Evolutionary conservation across 192 early-diverging fungal species (phyloP), one percentile per base, ranked within the genome.

Genomic region (Umbelopsis ramanniana): DNA sequence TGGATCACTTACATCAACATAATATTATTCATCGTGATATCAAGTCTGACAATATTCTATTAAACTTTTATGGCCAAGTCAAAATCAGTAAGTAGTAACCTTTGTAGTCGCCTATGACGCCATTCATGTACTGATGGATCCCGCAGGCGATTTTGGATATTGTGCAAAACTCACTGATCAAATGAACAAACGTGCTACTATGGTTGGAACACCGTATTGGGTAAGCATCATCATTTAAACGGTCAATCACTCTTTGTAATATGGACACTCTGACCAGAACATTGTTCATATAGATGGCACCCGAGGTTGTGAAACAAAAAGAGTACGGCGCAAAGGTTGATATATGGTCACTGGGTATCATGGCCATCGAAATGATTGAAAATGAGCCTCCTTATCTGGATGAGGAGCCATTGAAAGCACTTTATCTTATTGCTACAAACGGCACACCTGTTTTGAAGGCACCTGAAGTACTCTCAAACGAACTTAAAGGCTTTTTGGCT

Each of bases 281-380:
- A 43, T 7, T 23, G 43, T 10, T 35, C 14, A 6, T 26, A 6
- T 24, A 79, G 77, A 98, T 98, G 97, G 94, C 97, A 12, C 97
- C 97, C 35, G 97, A 98, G 82, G 96, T 98, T 17, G 94, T 98
- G 22, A 94, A 86, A 68, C 92, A 90, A 69, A 94, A 95, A 79
- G 93, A 95, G 74, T 98, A 98, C 78, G 93, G 93, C 2, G 80
- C 93, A 63, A 96, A 96, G 76, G 94, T 97, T 33, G 97, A 98
- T 73, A 91, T 98, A 46, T 98, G 97, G 97, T 96, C 94, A 19
- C 75, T 97, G 47, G 97, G 97, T 11, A 97, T 98, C 80, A 96
- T 98, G 96, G 93, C 93, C 9, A 97, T 98, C 69, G 97, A 98
- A 77, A 97, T 97, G 95, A 86, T 97, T 60, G 97, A 98, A 77